These are phyloP conservation scores for Didymosphaeria variabile DNA, from an alignment of 2,329 filamentous ascomycete genomes.

Conservation along the genomic window DNA sequence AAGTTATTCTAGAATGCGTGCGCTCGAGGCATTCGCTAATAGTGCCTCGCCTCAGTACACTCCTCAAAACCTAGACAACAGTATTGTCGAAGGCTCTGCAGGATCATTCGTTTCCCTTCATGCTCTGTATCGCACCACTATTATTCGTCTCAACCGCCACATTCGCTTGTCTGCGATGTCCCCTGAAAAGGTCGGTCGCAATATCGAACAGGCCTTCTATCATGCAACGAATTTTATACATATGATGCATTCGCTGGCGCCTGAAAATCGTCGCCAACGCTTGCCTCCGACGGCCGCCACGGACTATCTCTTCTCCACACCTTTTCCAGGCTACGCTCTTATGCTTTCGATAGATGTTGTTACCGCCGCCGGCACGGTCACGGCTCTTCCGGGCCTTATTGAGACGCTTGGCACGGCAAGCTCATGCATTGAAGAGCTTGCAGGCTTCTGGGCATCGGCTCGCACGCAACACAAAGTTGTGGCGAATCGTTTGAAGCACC, in stretches of 20 bases:
- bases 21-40: background rate
- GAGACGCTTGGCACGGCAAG: constrained; percentile 63
- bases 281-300: constrained; percentile 33
- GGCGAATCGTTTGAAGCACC: constrained; percentile 55
- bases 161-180: constrained; percentile 43
- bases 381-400: constrained; percentile 60
- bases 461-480: constrained; percentile 61
- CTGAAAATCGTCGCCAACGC: constrained; percentile 37
- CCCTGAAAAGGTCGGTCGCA: constrained; percentile 40
- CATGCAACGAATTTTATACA: constrained; percentile 41
- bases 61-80: constrained; percentile 65
- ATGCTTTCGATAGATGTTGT: constrained; percentile 73
- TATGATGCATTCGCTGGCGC: constrained; percentile 45
- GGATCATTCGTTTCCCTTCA: constrained; percentile 72
- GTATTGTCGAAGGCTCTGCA: constrained; percentile 62
- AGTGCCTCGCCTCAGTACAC: constrained; percentile 52
- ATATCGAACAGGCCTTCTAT: constrained; percentile 40
- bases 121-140: constrained; percentile 70
- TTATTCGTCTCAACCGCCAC: constrained; percentile 73
- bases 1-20: background rate
- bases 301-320: constrained; percentile 58
- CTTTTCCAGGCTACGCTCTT: constrained; percentile 69
- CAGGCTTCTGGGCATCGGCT: constrained; percentile 68
- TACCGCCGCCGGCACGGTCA: constrained; percentile 62
- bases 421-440: constrained; percentile 64